Conservation (phyloP, 768 basidiomycete genomes). For the Leccinum rimulosum region DNA sequence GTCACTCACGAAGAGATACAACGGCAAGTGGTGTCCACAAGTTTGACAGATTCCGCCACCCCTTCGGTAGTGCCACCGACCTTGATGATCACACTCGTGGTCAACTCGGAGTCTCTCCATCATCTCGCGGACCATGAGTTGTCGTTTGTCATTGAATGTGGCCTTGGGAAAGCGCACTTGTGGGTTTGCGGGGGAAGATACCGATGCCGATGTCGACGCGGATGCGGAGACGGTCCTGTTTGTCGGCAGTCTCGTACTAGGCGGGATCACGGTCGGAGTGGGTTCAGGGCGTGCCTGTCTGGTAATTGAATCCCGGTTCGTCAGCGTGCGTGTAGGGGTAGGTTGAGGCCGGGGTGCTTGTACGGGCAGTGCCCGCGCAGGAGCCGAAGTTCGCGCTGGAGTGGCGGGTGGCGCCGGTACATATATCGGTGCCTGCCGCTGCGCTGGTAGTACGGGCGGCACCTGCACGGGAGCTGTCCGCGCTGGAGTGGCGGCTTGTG, state of each 20-base stretch:
- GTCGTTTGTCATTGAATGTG: conserved; percentile 1
- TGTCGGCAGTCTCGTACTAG: neutral
- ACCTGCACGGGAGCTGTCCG: neutral
- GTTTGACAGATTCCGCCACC: conserved; percentile 48
- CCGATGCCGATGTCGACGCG: neutral
- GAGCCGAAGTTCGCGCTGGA: neutral
- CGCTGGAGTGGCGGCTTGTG: neutral
- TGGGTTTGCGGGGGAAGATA: neutral
- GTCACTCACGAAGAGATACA: conserved; percentile 49
- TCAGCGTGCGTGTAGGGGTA: conserved; percentile 1
- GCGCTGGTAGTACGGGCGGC: neutral
- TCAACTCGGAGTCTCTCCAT: conserved; percentile 44
- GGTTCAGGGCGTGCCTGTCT: neutral
- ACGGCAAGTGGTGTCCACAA: conserved; percentile 39
- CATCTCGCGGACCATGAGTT: conserved; percentile 28
- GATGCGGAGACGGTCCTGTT: neutral
- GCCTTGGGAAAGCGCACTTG: conserved; percentile 2
- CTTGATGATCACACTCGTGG: conserved; percentile 50
- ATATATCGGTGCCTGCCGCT: neutral
- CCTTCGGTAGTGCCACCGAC: conserved; percentile 42
- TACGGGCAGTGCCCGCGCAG: neutral
- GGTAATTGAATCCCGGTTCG: neutral
- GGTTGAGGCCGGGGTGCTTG: neutral
- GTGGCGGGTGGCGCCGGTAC: neutral
- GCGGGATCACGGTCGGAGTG: neutral